Conservation (phyloP, 495 filamentous ascomycete species). For the Xylaria cubensis region DNA sequence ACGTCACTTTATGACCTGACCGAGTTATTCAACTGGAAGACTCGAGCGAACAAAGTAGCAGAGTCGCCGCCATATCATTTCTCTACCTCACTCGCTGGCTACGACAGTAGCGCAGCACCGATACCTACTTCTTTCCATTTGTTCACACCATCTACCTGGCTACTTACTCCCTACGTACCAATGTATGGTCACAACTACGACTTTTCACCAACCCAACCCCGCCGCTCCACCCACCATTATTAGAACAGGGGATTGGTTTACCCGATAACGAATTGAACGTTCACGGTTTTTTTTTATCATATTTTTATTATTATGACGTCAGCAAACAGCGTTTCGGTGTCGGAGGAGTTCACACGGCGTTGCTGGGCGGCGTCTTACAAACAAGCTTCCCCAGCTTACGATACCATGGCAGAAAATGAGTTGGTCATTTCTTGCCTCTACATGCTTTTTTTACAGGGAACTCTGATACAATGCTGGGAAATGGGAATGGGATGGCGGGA, state of each 20-base stretch:
- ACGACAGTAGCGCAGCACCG: slow-evolving; percentile 27
- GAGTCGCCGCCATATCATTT: neutral
- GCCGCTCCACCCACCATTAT: slow-evolving; percentile 18
- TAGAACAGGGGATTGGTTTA: slow-evolving; percentile 17
- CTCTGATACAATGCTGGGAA: slow-evolving; percentile 18
- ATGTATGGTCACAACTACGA: too few relatives aligned
- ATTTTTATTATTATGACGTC: slow-evolving; percentile 1
- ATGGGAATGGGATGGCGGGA: neutral
- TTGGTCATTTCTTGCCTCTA: slow-evolving; percentile 13
- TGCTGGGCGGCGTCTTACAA: slow-evolving; percentile 42
- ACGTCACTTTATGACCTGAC: neutral
- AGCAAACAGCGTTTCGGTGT: slow-evolving; percentile 23
- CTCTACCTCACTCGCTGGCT: slow-evolving; percentile 5
- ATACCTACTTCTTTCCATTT: slow-evolving; percentile 36
- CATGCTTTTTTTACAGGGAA: slow-evolving; percentile 6
- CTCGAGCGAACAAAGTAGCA: neutral
- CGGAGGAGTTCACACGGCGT: slow-evolving; percentile 46
- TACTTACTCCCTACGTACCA: neutral
- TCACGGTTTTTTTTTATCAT: slow-evolving; percentile 18
- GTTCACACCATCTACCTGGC: slow-evolving; percentile 30
- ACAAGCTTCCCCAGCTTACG: slow-evolving; percentile 22
- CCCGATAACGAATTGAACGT: slow-evolving; percentile 29
- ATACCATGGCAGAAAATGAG: slow-evolving; percentile 19
- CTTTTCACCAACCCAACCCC: neutral
- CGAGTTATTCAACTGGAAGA: neutral